phyloP scores from a whole-genome alignment of 371 early-diverging fungal species.

The Lichtheimia hyalospora region DNA sequence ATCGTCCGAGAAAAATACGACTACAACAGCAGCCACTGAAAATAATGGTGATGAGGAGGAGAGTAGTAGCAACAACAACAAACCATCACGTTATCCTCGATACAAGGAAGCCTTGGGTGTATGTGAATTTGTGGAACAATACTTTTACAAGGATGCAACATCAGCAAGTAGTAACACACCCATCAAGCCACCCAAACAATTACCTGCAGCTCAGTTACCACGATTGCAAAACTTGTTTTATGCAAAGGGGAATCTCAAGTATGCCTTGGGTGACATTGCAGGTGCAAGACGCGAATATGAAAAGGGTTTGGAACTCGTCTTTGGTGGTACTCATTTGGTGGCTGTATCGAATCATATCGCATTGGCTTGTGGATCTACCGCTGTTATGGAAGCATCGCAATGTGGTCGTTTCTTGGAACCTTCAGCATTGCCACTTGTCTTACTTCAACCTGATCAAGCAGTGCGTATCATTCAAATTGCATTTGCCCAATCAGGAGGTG shows the following conservation, averaged over 20 bases:
- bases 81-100: slow-evolving; percentile 49
- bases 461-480: slow-evolving; percentile 54
- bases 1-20: neutral
- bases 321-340: slow-evolving; percentile 66
- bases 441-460: slow-evolving; percentile 71
- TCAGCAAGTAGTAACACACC: slow-evolving; percentile 1
- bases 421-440: slow-evolving; percentile 47
- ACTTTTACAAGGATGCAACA: slow-evolving; percentile 42
- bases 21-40: neutral
- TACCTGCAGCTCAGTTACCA: slow-evolving; percentile 63
- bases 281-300: slow-evolving; percentile 82
- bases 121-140: slow-evolving; percentile 77
- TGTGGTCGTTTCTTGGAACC: slow-evolving; percentile 24
- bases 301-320: slow-evolving; percentile 74
- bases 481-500: slow-evolving; percentile 63
- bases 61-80: slow-evolving; percentile 3
- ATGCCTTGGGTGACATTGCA: slow-evolving; percentile 71
- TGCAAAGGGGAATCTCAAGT: slow-evolving; percentile 81
- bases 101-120: slow-evolving; percentile 79
- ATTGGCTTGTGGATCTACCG: slow-evolving; percentile 34
- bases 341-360: slow-evolving; percentile 54
- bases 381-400: slow-evolving; percentile 19
- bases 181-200: slow-evolving; percentile 28
- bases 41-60: neutral
- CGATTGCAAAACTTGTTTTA: slow-evolving; percentile 79